Percentiles rank a stretch among this genome's conserved stretches.
These are phyloP conservation scores for Solanum sitiens DNA, from an alignment of 257 asterid species.

Conservation along the genomic window DNA sequence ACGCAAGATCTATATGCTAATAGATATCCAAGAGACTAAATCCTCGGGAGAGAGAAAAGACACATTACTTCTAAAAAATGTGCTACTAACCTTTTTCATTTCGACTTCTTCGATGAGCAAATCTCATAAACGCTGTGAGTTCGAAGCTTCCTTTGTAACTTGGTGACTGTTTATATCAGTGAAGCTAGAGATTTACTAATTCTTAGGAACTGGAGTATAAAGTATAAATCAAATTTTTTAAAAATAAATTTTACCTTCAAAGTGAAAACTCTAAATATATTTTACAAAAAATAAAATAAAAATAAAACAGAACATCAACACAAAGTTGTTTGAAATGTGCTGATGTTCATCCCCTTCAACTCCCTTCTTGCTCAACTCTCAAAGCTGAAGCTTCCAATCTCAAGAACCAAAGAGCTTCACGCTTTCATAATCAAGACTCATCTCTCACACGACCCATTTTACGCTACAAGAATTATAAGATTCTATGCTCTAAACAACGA, in stretches of 20 bases:
- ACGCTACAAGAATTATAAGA: slow-evolving; percentile 48
- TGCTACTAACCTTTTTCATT: not conserved
- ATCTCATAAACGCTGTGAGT: too few relatives aligned
- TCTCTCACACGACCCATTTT: slow-evolving; percentile 53
- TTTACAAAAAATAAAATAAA: too few relatives aligned
- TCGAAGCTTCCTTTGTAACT: too few relatives aligned
- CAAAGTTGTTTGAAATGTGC: not conserved
- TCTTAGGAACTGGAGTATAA: too few relatives aligned
- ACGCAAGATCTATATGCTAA: too few relatives aligned
- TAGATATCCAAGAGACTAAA: too few relatives aligned
- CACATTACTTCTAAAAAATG: too few relatives aligned
- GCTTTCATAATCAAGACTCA: slow-evolving; percentile 28
- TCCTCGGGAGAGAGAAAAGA: too few relatives aligned
- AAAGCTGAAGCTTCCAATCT: slow-evolving; percentile 31
- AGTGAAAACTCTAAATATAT: not conserved
- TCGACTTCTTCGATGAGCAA: not conserved
- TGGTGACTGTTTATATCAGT: too few relatives aligned
- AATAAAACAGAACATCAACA: not conserved
- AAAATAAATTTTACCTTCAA: too few relatives aligned
- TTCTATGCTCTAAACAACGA: slow-evolving; percentile 55
- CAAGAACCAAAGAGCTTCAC: slow-evolving; percentile 46
- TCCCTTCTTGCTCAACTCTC: slow-evolving; percentile 36
- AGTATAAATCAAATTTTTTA: too few relatives aligned
- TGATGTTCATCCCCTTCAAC: slow-evolving; percentile 28
- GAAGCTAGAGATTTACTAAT: too few relatives aligned